A percentile compares a stretch with the other conserved stretches of the same genome.
These are phyloP conservation scores for Ilex paraguariensis DNA, from an alignment of 305 asterid species.

Conservation along the genomic window DNA sequence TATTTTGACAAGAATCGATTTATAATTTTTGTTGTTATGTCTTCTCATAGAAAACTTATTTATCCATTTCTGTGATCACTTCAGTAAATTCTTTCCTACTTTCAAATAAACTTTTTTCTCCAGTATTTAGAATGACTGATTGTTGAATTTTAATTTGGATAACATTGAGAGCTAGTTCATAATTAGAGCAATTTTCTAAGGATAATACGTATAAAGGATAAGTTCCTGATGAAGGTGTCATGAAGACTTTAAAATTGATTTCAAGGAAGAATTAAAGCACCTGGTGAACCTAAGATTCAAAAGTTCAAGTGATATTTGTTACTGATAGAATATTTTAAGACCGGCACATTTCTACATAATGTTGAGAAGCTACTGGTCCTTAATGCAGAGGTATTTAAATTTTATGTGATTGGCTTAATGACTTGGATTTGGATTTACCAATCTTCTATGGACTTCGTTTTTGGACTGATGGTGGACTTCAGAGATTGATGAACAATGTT, in stretches of 20 bases:
- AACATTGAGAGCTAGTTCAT: too few relatives aligned
- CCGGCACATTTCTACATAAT: not conserved
- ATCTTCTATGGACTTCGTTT: not conserved
- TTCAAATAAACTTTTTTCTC: not conserved
- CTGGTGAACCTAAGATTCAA: not conserved
- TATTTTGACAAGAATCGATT: not conserved
- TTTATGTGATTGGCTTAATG: not conserved
- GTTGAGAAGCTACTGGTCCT: too few relatives aligned
- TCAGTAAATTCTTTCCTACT: too few relatives aligned
- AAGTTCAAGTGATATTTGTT: not conserved
- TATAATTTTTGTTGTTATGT: not conserved
- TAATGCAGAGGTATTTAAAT: not conserved
- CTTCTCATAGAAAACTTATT: not conserved
- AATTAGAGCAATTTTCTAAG: too few relatives aligned
- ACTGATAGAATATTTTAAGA: not conserved
- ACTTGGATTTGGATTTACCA: not conserved
- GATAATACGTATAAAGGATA: too few relatives aligned
- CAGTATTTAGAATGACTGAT: not conserved
- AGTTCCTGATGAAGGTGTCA: too few relatives aligned
- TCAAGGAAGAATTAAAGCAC: too few relatives aligned
- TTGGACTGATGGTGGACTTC: not conserved
- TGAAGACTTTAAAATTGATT: too few relatives aligned
- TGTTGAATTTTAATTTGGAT: not conserved
- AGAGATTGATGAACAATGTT: too few relatives aligned
- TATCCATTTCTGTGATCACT: not conserved